phyloP scores from a whole-genome alignment of 2,329 filamentous ascomycete genomes.

The Neofusicoccum parvum region DNA sequence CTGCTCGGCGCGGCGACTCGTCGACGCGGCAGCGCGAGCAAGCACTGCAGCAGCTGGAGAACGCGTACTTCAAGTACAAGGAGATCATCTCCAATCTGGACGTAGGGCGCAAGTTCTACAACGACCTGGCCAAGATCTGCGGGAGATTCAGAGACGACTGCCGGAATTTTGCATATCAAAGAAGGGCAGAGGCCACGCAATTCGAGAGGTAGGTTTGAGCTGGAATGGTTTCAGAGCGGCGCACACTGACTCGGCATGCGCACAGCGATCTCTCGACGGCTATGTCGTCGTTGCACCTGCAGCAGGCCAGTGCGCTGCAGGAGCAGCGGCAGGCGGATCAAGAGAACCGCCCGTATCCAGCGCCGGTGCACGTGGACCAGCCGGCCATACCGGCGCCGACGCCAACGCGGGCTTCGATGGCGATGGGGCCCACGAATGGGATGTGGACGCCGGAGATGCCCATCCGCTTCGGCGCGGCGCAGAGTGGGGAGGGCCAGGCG shows the following conservation, averaged over 20 bases:
- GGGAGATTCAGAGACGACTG: constrained; percentile 81
- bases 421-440: constrained; percentile 41
- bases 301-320: constrained; percentile 47
- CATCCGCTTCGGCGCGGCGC: constrained; percentile 68
- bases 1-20: constrained; percentile 68
- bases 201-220: constrained; percentile 59
- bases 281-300: constrained; percentile 61
- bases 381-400: constrained; percentile 26
- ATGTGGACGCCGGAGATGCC: constrained; percentile 82
- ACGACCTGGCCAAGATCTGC: constrained; percentile 87
- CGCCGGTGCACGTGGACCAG: constrained; percentile 13
- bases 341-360: constrained; percentile 39
- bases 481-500: constrained; percentile 19
- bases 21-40: constrained; percentile 76
- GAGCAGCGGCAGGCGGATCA: constrained; percentile 52
- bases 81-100: constrained; percentile 92
- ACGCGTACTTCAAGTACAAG: constrained; percentile 93
- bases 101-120: constrained; percentile 93
- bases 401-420: constrained; percentile 41
- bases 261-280: constrained; percentile 59
- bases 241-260: background rate
- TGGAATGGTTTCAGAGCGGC: background rate
- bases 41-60: constrained; percentile 84
- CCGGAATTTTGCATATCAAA: constrained; percentile 74
- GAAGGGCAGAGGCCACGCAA: constrained; percentile 77